A percentile compares a stretch with the other conserved stretches of the same genome.
Evolutionary conservation across 495 filamentous ascomycete genomes (phyloP).

Genomic region (Lasiosphaeris hirsuta): DNA sequence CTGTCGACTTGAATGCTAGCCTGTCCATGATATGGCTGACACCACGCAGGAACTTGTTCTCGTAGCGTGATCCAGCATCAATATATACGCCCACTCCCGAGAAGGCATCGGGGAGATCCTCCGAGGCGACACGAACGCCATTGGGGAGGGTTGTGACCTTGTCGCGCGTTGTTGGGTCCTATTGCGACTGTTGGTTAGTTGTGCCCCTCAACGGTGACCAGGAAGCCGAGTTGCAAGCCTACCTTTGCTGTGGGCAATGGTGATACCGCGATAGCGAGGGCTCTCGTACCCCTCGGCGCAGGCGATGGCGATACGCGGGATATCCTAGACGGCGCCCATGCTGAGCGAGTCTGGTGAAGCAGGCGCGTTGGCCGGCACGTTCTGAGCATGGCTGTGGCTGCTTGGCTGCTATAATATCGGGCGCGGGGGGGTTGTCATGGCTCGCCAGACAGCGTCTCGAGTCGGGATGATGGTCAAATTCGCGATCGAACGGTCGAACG

Average conservation of each 20-base stretch:
- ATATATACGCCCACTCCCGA: constrained; percentile 94
- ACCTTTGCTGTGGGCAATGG: constrained; percentile 18
- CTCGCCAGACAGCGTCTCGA: not conserved
- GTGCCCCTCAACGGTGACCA: not conserved
- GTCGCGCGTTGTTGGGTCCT: constrained; percentile 90
- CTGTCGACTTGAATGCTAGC: constrained; percentile 93
- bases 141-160: constrained; percentile 87
- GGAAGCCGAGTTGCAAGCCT: constrained; percentile 4
- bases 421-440: no score
- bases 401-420: not conserved
- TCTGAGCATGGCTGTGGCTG: constrained; percentile 25
- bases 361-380: constrained; percentile 26
- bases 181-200: not conserved
- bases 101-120: constrained; percentile 93
- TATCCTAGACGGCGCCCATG: constrained; percentile 12
- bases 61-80: constrained; percentile 93
- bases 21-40: constrained; percentile 96
- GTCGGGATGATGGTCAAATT: not conserved
- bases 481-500: not conserved
- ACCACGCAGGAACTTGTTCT: constrained; percentile 78
- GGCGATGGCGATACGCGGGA: not conserved
- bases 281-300: not conserved
- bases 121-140: constrained; percentile 90
- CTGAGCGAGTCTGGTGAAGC: constrained; percentile 13
- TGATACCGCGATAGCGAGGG: constrained; percentile 10